phyloP scores from a whole-genome alignment of 164 flowering plant genomes.

The Chimonanthus salicifolius region DNA sequence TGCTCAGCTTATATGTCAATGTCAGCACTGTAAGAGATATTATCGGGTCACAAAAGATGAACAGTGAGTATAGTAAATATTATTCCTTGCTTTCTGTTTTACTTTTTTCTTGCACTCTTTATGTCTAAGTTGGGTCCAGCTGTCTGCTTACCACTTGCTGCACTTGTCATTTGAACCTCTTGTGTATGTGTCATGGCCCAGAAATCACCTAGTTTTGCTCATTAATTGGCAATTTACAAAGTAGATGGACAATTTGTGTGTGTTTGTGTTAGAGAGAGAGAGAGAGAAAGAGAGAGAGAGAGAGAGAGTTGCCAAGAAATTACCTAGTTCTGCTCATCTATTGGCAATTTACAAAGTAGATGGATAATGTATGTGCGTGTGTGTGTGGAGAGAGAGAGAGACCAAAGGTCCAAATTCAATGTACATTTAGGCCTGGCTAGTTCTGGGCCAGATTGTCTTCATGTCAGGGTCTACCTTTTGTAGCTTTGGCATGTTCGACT shows the following conservation, averaged over 20 bases:
- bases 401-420: no score
- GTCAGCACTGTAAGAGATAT: slow-evolving; percentile 92
- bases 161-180: not conserved
- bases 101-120: not conserved
- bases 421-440: no score
- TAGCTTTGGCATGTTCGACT: not conserved
- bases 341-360: no score
- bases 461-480: not conserved
- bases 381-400: no score
- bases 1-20: slow-evolving; percentile 94
- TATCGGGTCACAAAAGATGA: slow-evolving; percentile 89
- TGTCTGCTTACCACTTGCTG: not conserved
- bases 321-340: no score
- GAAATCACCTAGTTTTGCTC: not conserved
- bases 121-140: not conserved
- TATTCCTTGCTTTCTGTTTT: not conserved
- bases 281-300: no score
- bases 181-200: not conserved
- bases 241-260: not conserved
- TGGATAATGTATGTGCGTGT: no score
- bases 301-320: no score
- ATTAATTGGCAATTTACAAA: no score
- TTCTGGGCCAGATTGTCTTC: not conserved
- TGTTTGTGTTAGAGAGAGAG: no score
- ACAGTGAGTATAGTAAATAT: slow-evolving; percentile 45